Percentiles rank a stretch among this genome's conserved stretches.
Conservation (phyloP, 2,329 filamentous ascomycete species). For the Chaetothyriales sp. region DNA sequence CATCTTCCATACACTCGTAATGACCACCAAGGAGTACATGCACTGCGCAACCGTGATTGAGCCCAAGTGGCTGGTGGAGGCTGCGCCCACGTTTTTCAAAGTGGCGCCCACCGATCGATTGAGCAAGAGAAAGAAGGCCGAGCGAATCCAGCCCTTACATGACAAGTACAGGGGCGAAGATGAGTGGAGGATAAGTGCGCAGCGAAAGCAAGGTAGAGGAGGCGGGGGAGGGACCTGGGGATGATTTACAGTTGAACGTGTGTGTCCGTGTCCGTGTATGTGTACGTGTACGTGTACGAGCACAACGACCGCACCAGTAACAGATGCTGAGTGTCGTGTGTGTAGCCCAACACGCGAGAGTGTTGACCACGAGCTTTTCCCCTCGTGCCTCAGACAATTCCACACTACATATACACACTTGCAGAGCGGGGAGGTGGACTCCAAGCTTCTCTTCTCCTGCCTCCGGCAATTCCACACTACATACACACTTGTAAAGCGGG, state of each 20-base stretch:
- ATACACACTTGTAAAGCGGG: too few species aligned
- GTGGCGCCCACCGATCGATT: constrained; percentile 76
- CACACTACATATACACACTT: too few species aligned
- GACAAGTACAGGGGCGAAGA: constrained; percentile 87
- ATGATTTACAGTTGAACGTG: constrained; percentile 18
- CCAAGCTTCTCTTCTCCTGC: too few species aligned
- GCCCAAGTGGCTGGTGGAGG: constrained; percentile 85
- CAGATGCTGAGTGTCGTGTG: too few species aligned
- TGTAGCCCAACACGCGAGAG: too few species aligned
- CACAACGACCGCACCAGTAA: too few species aligned
- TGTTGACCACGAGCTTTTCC: too few species aligned
- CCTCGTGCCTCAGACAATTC: too few species aligned
- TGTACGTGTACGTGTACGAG: too few species aligned
- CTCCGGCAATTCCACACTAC: too few species aligned
- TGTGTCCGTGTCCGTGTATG: too few species aligned
- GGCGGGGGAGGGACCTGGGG: constrained; percentile 90
- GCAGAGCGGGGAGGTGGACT: too few species aligned
- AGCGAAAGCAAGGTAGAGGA: constrained; percentile 69
- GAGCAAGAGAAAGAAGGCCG: constrained; percentile 83
- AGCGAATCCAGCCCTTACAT: constrained; percentile 88
- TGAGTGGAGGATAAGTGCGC: constrained; percentile 85
- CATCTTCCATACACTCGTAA: constrained; percentile 57
- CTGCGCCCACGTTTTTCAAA: constrained; percentile 98
- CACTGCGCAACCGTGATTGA: constrained; percentile 86
- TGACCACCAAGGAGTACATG: constrained; percentile 84